Percentiles rank a stretch among this genome's conserved stretches.
phyloP scores from a whole-genome alignment of 73 alveolate species.

The Tetrahymena elliotti region DNA sequence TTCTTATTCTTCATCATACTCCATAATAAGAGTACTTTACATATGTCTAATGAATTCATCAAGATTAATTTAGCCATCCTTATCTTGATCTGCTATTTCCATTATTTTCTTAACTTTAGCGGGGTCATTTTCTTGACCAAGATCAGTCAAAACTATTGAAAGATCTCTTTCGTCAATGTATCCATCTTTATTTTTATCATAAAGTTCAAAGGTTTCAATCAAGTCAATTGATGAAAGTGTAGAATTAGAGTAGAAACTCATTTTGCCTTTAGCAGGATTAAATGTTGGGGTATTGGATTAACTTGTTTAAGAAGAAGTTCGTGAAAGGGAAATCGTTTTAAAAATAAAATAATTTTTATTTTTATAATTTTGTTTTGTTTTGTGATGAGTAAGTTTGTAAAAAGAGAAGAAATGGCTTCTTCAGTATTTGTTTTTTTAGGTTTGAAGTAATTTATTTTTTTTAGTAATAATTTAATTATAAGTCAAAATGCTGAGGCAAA shows the following conservation, averaged over 20 bases:
- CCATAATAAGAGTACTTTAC: not conserved
- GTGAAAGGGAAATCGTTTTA: not conserved
- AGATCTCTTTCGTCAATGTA: not conserved
- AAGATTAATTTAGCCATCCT: not conserved
- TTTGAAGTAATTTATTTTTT: not conserved
- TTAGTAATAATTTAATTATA: not conserved
- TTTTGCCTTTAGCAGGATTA: not conserved
- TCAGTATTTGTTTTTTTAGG: not conserved
- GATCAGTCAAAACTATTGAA: not conserved
- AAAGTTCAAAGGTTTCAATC: not conserved
- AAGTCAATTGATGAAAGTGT: not conserved
- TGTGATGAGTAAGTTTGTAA: not conserved
- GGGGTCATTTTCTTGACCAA: not conserved
- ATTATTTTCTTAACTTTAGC: not conserved
- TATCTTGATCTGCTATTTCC: not conserved
- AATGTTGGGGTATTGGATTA: not conserved
- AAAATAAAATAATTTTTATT: not conserved
- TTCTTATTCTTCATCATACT: not conserved
- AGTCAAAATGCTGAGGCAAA: not conserved
- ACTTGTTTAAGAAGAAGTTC: not conserved
- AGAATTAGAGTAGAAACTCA: not conserved
- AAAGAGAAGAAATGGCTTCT: not conserved
- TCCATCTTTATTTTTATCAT: not conserved
- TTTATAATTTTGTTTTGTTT: not conserved
- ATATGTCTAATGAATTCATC: not conserved